Base-by-base conservation (phyloP, 441 rosid genomes). In the Raphanus hybrid region DNA sequence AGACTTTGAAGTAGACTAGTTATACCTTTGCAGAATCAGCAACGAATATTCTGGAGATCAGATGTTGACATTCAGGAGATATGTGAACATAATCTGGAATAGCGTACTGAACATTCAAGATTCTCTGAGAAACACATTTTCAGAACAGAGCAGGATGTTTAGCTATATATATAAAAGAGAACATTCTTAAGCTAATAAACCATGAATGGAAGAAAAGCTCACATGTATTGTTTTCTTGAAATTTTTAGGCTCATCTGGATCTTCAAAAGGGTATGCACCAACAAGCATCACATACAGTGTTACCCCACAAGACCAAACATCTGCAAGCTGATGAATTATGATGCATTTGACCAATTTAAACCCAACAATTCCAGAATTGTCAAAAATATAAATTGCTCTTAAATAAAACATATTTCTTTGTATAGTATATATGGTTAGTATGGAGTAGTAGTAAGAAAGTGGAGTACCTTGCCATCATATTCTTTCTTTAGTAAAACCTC, bases 251-350 rank as follows among this genome's bases (percentile, higher is more conserved):
- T 96, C 99, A 11, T 88, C 95, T 2, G 98, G 99, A 77, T 93
- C 97, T 86, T 96, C 99, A 5, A 29, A 29, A 65, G 99, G 98
- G 80, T 93, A 96, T 20, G 99, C 97, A 76, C 99, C 99, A 37
- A 96, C 98, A 75, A 96, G 81, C 98, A 96, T 96, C 34, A 96
- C 97, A 48, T 92, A 96, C 45, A 96, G 73, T 67, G 98, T 96
- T 73, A 96, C 99, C 32, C 99, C 99, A 70, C 99, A 96, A 23
- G 99, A 96, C 99, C 99, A 96, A 18, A 96, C 99, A 82, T 96
- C 99, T 11, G 99, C 99, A 82, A 96, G 85, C 99, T 96, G 92
- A 55, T 69, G 48, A 68, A 59, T 9, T 54, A 32, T 55, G 66
- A 84, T 70, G 32, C 39, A 16, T 45, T 41, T 23, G 62, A 35